Percentiles rank a stretch among this genome's conserved stretches.
phyloP scores from a whole-genome alignment of 208 protist species.

The Trypanosoma platydactyli region DNA sequence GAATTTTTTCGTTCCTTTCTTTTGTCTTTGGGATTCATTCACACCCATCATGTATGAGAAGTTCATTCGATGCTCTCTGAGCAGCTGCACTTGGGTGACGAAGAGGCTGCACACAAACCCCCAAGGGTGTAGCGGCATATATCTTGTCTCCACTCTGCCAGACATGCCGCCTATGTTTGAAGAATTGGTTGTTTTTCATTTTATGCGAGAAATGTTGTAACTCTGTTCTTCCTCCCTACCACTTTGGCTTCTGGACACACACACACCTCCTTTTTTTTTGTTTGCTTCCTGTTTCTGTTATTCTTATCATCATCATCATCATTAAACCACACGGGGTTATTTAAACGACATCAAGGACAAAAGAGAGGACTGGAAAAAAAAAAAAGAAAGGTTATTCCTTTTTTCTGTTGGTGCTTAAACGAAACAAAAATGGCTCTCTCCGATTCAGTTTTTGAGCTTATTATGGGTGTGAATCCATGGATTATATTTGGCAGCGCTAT shows the following conservation, averaged over 20 bases:
- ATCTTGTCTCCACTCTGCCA: background rate
- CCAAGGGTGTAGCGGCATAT: no score
- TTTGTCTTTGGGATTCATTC: no score
- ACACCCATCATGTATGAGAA: conserved; percentile 2
- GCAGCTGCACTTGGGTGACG: background rate
- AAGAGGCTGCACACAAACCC: background rate
- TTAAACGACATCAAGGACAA: background rate
- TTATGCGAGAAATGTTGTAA: background rate
- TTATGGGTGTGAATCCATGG: conserved; percentile 47
- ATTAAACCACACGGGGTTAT: background rate
- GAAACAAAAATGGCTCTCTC: conserved; percentile 21
- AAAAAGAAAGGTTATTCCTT: background rate
- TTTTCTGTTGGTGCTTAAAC: background rate
- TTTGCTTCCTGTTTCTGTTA: background rate
- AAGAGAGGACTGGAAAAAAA: background rate
- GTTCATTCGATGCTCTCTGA: background rate
- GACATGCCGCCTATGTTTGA: background rate
- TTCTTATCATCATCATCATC: background rate
- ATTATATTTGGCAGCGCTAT: conserved; percentile 50
- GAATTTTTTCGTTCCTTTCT: background rate
- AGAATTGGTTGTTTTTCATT: background rate
- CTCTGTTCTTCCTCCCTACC: background rate
- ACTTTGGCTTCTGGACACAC: no score
- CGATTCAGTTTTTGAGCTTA: background rate
- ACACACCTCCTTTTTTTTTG: background rate